Evolutionary conservation across 2,329 filamentous ascomycete genomes (phyloP).

Genomic region (Madurella mycetomatis): DNA sequence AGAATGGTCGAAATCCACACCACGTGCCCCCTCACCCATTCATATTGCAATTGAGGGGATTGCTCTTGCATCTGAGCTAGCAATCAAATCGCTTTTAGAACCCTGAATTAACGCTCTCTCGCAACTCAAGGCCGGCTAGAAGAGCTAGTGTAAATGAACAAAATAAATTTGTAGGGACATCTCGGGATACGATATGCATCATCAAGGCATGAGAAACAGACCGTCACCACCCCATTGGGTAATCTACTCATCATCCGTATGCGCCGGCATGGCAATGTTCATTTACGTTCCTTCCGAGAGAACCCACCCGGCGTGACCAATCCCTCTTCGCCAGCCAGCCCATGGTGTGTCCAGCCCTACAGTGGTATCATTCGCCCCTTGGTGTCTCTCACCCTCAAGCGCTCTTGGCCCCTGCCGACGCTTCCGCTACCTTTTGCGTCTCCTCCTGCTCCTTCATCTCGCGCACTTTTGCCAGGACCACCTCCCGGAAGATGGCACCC

Average conservation of each 20-base stretch:
- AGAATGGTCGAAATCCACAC: too few relatives aligned
- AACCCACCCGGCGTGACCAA: neutral
- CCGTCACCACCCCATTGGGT: neutral
- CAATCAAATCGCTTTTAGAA: too few relatives aligned
- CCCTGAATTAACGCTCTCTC: too few relatives aligned
- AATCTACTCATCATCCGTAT: neutral
- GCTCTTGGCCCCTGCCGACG: constrained; percentile 42
- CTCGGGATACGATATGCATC: neutral
- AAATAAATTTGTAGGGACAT: neutral
- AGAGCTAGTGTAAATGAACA: neutral
- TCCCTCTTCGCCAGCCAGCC: neutral
- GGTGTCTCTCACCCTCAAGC: constrained; percentile 18
- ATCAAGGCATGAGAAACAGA: neutral
- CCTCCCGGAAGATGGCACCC: constrained; percentile 83
- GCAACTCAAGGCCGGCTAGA: too few relatives aligned
- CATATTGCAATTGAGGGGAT: too few relatives aligned
- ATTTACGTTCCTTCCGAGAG: neutral
- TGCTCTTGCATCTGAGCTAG: too few relatives aligned
- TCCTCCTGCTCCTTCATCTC: constrained; percentile 88
- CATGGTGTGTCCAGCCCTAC: neutral
- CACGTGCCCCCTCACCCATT: too few relatives aligned
- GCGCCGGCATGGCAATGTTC: neutral
- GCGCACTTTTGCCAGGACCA: constrained; percentile 87
- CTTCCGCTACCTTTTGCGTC: constrained; percentile 60
- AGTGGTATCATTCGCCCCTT: neutral